phyloP scores from a whole-genome alignment of 2,329 filamentous ascomycete genomes.

The Bimuria novae-zelandiae region DNA sequence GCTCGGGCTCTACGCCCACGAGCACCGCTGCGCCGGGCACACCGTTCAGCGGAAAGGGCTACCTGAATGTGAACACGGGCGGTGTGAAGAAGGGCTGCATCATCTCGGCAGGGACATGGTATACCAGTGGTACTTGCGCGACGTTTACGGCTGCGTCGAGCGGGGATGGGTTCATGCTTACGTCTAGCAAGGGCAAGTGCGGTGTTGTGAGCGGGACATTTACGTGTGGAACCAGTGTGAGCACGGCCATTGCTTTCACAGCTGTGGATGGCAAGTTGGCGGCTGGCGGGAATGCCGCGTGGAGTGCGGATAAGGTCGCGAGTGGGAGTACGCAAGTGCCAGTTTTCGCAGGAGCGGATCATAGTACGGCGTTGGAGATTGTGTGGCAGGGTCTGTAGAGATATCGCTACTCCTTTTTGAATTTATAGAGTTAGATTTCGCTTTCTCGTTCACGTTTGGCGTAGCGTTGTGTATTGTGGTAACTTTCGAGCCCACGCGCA shows the following conservation, averaged over 20 bases:
- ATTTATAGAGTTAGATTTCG: too few relatives aligned
- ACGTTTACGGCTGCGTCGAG: slow-evolving; percentile 61
- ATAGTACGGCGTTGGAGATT: slow-evolving; percentile 41
- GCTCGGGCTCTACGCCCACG: slow-evolving; percentile 30
- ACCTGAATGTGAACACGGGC: slow-evolving; percentile 59
- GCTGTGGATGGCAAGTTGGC: slow-evolving; percentile 42
- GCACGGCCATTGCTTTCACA: slow-evolving; percentile 49
- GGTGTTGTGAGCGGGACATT: slow-evolving; percentile 59
- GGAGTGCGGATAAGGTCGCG: slow-evolving; percentile 51
- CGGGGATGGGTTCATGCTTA: slow-evolving; percentile 38
- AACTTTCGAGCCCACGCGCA: too few relatives aligned
- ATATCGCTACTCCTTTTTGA: not conserved
- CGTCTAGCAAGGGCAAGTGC: slow-evolving; percentile 51
- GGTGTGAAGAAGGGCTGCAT: slow-evolving; percentile 65
- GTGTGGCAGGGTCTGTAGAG: slow-evolving; percentile 39
- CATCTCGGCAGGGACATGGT: slow-evolving; percentile 71
- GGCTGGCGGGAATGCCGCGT: slow-evolving; percentile 45
- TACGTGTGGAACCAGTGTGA: slow-evolving; percentile 58
- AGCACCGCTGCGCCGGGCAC: slow-evolving; percentile 41
- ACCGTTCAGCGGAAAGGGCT: slow-evolving; percentile 63
- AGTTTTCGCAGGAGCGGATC: slow-evolving; percentile 48
- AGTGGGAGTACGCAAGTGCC: slow-evolving; percentile 50
- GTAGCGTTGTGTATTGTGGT: too few relatives aligned
- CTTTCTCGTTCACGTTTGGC: too few relatives aligned
- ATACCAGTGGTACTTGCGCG: slow-evolving; percentile 68